A percentile compares a stretch with the other conserved stretches of the same genome.
Conservation (phyloP, 75 land plant genomes). For the Picea sitchensis region DNA sequence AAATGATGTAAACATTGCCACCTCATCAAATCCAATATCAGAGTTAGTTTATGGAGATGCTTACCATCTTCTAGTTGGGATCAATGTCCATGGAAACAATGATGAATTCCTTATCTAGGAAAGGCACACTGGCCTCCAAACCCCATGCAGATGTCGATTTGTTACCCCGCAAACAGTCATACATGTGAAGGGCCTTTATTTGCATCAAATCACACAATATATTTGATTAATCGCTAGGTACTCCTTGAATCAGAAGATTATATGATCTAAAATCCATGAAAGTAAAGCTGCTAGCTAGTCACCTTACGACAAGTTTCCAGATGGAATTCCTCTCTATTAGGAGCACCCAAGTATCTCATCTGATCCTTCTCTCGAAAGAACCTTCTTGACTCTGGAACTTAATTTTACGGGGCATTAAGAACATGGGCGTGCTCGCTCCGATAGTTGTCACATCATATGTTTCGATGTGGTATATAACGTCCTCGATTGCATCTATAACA, state of each 20-base stretch:
- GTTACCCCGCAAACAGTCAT: constrained; percentile 96
- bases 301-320: constrained; percentile 92
- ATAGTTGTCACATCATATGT: constrained; percentile 98
- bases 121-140: constrained; percentile 97
- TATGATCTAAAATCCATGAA: no score
- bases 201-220: constrained; percentile 12
- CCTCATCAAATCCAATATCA: no score
- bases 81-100: constrained; percentile 86
- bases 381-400: constrained; percentile 98
- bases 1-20: no score
- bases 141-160: constrained; percentile 99
- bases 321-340: constrained; percentile 96
- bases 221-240: no score
- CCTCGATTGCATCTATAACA: constrained; percentile 94
- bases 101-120: constrained; percentile 91
- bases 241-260: no score
- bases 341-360: constrained; percentile 99
- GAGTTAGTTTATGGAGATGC: no score
- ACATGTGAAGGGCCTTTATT: constrained; percentile 92
- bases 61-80: constrained; percentile 95
- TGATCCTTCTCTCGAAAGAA: constrained; percentile 95
- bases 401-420: constrained; percentile 95
- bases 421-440: constrained; percentile 99
- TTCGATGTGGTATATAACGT: constrained; percentile 94
- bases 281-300: not conserved